Evolutionary conservation across 768 basidiomycete species (phyloP).

Genomic region (Cubamyces sp.): DNA sequence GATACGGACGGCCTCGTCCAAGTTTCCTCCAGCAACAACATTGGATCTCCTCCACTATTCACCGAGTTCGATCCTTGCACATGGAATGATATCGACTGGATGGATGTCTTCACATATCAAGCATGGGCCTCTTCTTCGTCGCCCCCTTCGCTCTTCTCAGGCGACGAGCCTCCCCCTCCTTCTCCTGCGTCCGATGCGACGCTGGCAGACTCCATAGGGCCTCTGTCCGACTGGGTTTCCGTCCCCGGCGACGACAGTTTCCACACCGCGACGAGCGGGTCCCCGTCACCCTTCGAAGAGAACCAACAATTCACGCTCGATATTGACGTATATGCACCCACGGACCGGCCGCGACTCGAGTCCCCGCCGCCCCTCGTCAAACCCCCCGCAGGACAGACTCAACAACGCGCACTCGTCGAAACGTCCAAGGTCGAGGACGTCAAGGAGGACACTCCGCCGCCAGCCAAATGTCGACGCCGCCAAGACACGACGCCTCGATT

Average conservation of each 20-base stretch:
- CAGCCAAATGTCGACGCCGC: constrained; percentile 5
- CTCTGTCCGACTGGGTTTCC: too few species aligned
- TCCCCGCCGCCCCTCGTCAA: too few species aligned
- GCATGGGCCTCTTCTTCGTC: neutral
- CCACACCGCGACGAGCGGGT: too few species aligned
- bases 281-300: too few species aligned
- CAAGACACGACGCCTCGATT: constrained; percentile 11
- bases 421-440: neutral
- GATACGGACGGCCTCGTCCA: neutral
- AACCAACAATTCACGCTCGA: too few species aligned
- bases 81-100: neutral
- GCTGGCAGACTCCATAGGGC: neutral
- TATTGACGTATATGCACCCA: too few species aligned
- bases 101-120: neutral
- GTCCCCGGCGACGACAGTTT: too few species aligned
- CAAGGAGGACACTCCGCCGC: neutral
- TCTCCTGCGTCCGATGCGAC: neutral
- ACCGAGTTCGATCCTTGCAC: neutral
- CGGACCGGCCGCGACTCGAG: too few species aligned
- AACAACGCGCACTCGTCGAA: too few species aligned
- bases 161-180: neutral
- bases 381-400: too few species aligned
- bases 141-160: neutral
- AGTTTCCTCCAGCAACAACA: too few species aligned
- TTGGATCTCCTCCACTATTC: too few species aligned